Percentiles rank a stretch among this genome's conserved stretches.
Evolutionary conservation across 208 protist genomes (phyloP).

Genomic region (Acanthamoeba quina): DNA sequence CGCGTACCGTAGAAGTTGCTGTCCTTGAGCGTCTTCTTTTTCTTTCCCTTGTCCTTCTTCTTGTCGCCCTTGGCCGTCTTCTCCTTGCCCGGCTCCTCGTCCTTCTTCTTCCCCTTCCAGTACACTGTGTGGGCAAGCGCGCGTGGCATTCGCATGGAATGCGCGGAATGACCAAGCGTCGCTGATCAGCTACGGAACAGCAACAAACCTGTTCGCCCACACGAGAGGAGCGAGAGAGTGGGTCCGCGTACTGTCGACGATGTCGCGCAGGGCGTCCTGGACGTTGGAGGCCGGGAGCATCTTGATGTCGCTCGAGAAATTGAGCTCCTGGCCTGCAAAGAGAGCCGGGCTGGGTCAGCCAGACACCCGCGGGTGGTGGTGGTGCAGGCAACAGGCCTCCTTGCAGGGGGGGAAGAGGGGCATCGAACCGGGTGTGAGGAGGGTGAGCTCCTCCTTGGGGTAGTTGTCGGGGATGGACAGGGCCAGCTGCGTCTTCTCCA

Average conservation of each 20-base stretch:
- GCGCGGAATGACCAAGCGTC: too few relatives aligned
- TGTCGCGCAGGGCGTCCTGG: not conserved
- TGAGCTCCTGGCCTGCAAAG: not conserved
- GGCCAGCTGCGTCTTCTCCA: not conserved
- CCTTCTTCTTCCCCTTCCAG: not conserved
- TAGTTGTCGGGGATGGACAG: slow-evolving; percentile 45
- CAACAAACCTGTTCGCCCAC: too few relatives aligned
- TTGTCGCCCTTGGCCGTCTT: slow-evolving; percentile 13
- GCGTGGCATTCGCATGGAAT: too few relatives aligned
- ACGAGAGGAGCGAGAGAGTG: not conserved
- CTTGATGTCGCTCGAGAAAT: slow-evolving; percentile 34
- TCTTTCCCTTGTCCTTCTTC: slow-evolving; percentile 17
- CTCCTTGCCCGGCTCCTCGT: not conserved
- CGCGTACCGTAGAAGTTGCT: not conserved
- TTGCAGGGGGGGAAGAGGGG: too few relatives aligned
- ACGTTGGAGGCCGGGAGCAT: not conserved
- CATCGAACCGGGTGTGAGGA: not conserved
- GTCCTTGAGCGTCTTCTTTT: slow-evolving; percentile 1
- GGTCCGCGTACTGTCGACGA: not conserved
- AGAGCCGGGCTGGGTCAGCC: not conserved
- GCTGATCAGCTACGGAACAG: too few relatives aligned
- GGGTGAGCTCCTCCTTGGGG: slow-evolving; percentile 45
- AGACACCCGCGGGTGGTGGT: too few relatives aligned
- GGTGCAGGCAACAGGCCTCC: too few relatives aligned
- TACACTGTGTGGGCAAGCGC: not conserved